Evolutionary conservation across 352 stramenopile species (phyloP), one percentile per base, ranked within the genome.

Genomic region (Halophytophthora batemanensis): DNA sequence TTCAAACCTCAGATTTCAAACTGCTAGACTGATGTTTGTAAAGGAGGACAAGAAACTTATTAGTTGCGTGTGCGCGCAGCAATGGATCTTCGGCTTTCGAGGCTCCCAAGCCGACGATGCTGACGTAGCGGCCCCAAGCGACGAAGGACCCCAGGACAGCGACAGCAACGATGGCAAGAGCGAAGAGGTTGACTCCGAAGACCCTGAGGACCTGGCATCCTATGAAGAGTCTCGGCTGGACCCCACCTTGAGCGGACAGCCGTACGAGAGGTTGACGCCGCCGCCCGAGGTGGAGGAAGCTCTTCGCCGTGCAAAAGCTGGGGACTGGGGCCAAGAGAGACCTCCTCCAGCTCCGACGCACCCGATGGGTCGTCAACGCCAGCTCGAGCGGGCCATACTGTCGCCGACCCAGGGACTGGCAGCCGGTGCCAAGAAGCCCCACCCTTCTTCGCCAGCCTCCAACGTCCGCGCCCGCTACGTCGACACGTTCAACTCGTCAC

Each of bases 251-350:
- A 53, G 31, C 13, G 55, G 56, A 23, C 61, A 37, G 17, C 41
- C 45, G 22, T 64, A 77, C 45, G 52, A 78, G 35, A 53, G 51
- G 10, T 45, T 82, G 37, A 74, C 42, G 13, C 68, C 71, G 1
- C 69, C 71, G 7, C 68, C 71, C 36, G 71, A 79, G 40, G 64
- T 82, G 36, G 56, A 64, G 21, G 71, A 69, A 50, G 71, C 57
- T 45, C 63, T 82, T 39, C 60, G 54, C 23, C 64, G 56, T 19
- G 62, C 62, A 8, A 72, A 79, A 21, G 34, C 64, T n/a, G 43
- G 40, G 17, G 52, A 64, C 35, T 10, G 45, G 29, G 23, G 15
- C 11, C 50, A 46, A 6, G 37, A 47, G 43, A 42, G 46, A 66
- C 15, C 54, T 35, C 35, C 56, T 11, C 59, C 48, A 14, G 44